These are phyloP conservation scores for Solanum habrochaites DNA, from an alignment of 257 asterid genomes.

Conservation along the genomic window DNA sequence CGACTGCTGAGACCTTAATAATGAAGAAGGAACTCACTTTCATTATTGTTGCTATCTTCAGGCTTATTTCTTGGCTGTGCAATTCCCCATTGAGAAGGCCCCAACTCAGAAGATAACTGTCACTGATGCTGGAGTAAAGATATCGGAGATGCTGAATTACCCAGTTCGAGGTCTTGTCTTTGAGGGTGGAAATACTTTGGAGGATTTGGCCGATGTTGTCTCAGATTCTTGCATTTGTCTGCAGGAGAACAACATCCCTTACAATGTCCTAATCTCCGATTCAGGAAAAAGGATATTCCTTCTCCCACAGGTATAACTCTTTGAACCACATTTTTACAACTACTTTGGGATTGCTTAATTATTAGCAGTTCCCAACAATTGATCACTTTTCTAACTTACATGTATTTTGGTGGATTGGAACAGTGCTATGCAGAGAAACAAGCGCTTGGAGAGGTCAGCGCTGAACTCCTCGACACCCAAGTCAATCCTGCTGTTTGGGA, in stretches of 20 bases:
- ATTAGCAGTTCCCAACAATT: background rate
- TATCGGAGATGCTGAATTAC: constrained; percentile 57
- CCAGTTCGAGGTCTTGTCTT: constrained; percentile 82
- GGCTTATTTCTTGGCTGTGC: constrained; percentile 57
- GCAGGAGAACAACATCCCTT: constrained; percentile 80
- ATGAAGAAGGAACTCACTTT: background rate
- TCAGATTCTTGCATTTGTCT: constrained; percentile 74
- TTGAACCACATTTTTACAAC: background rate
- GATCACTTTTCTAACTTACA: background rate
- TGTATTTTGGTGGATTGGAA: constrained; percentile 4
- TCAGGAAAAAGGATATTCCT: constrained; percentile 74
- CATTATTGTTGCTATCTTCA: background rate
- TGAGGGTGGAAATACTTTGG: constrained; percentile 60
- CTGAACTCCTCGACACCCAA: constrained; percentile 88
- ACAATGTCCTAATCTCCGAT: constrained; percentile 76
- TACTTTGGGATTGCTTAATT: background rate
- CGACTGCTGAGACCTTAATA: background rate
- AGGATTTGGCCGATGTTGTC: constrained; percentile 57
- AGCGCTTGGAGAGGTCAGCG: constrained; percentile 89
- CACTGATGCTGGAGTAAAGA: constrained; percentile 41
- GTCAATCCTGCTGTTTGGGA: constrained; percentile 99
- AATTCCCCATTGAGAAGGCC: constrained; percentile 63
- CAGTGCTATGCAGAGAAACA: constrained; percentile 99
- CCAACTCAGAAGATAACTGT: constrained; percentile 46
- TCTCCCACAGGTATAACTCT: constrained; percentile 74